Base-by-base conservation (phyloP, 257 asterid genomes). In the Solanum virginianum region DNA sequence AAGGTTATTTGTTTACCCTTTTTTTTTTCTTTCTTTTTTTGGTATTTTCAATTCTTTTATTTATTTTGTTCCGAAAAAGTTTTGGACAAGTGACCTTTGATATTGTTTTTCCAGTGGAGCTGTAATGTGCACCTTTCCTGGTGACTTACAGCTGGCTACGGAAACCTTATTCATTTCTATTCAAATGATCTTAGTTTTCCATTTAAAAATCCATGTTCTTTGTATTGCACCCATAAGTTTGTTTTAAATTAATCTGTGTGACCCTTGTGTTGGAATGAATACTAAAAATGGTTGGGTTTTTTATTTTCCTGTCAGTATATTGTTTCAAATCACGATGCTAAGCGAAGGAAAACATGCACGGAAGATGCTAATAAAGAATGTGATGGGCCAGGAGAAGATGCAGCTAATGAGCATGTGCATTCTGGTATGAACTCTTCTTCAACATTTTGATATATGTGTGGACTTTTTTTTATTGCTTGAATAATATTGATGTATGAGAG, bases 261-360 rank as follows among this genome's bases (percentile, higher is more conserved):
- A 49, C 62, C 60, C 81, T 75, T 22, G 82, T 77, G 16, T 77
- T 51, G 82, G 65, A 77, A 49, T 51, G 82, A 51, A 15, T 51
- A 16, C 82, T 77, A 77, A 77, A 51, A 10, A 8, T 51, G 26
- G 47, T 49, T 77, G 22, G 20, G 36, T 14, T 69, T 68, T 29
- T 10, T 6, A 4, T 77, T 77, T 77, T 32, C 26, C 47, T 83
- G 24, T 24, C 87, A 87, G 75, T 84, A 70, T 29, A 71, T 59
- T 54, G 62, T 83, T 72, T 85, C 72, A 16, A 59, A 82, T 59
- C 66, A 36, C 36, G 80, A 22, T 84, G 69, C 88, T 26, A 90
- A 90, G 77, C 88, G 88, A 80, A 89, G 91, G 87, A 89, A 83
- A 89, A 56, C 85, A 56, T 82, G 85, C 43, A 15, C 17, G 32